Base-by-base conservation (phyloP, 129 eudicot species). In the Sambucus nigra region DNA sequence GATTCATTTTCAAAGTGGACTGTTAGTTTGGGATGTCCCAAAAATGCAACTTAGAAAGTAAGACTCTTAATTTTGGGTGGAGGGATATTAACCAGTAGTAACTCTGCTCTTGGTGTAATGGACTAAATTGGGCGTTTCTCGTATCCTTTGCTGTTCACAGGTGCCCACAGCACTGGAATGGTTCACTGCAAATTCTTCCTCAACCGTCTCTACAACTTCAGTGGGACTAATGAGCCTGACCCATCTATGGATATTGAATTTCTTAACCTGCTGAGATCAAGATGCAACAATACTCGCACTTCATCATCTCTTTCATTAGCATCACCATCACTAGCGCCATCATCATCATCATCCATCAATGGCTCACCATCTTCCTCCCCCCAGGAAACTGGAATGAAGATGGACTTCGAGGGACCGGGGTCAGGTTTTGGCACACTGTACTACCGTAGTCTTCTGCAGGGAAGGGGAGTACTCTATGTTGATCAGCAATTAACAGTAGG, bases 401-500 rank as follows among this genome's bases (percentile, higher is more conserved):
- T 79, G 96, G 94, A 79, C 60, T 73, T 59, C 21, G 82, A 80
- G 67, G 96, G 88, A 54, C 61, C 68, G 2, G 76, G 88, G 49
- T 42, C 71, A 8, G 82, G 82, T 54, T 87, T 82, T 71, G 96
- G 93, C 50, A 70, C 70, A 15, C 24, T 75, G 7, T 81, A 85
- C 62, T 85, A 71, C 64, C 78, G 83, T 25, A 65, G 83, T 55
- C 95, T 86, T 67, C 59, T 81, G 45, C 83, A 77, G 67, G 74
- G 76, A 19, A 75, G 61, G 59, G 95, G 95, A 35, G 45, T 85
- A 16, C 79, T 87, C 53, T 82, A 70, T 53, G 88, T 76, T 31
- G 96, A 87, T 66, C 94, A 87, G 69, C 96, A 87, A 78, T 59
- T 87, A 59, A 82, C 85, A 28, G 70, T 80, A 45, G 80, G 86